These are phyloP conservation scores for Saccharomyces paradoxus DNA, from an alignment of 805 yeast genomes.

Conservation along the genomic window DNA sequence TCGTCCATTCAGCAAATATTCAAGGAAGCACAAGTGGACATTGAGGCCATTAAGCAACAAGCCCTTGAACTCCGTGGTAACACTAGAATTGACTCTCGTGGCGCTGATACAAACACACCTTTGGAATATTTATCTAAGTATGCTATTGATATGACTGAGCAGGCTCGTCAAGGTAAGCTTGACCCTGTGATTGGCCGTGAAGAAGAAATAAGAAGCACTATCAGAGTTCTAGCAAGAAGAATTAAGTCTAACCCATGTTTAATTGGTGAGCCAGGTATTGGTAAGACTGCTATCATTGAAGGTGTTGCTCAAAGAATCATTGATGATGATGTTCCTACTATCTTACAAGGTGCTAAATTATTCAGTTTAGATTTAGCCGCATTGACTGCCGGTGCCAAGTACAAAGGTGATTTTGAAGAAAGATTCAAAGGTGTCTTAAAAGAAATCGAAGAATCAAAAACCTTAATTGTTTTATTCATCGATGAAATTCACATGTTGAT, in stretches of 20 bases:
- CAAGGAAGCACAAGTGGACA: conserved; percentile 60
- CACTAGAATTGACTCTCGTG: conserved; percentile 85
- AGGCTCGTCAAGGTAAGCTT: conserved; percentile 86
- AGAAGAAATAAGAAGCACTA: conserved; percentile 93
- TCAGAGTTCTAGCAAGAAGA: conserved; percentile 92
- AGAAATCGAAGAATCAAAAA: conserved; percentile 83
- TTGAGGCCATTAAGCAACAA: conserved; percentile 68
- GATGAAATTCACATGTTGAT: conserved; percentile 98
- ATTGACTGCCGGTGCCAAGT: conserved; percentile 95
- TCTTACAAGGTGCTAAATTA: conserved; percentile 69
- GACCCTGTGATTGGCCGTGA: conserved; percentile 99
- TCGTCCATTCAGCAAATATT: conserved; percentile 58
- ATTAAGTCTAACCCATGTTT: conserved; percentile 93
- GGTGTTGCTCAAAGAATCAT: conserved; percentile 97
- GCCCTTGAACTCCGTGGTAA: conserved; percentile 77
- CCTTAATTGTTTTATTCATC: conserved; percentile 80
- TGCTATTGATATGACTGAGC: conserved; percentile 88
- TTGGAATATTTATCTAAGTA: conserved; percentile 82
- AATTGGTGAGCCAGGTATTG: conserved; percentile 99
- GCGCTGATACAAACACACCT: conserved; percentile 82
- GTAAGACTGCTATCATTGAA: conserved; percentile 96
- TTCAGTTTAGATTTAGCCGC: conserved; percentile 93
- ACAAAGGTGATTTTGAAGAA: conserved; percentile 98
- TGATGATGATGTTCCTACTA: conserved; percentile 90
- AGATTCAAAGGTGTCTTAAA: conserved; percentile 92